Conservation (phyloP, 306 rosid genomes). For the Canavalia ensiformis region DNA sequence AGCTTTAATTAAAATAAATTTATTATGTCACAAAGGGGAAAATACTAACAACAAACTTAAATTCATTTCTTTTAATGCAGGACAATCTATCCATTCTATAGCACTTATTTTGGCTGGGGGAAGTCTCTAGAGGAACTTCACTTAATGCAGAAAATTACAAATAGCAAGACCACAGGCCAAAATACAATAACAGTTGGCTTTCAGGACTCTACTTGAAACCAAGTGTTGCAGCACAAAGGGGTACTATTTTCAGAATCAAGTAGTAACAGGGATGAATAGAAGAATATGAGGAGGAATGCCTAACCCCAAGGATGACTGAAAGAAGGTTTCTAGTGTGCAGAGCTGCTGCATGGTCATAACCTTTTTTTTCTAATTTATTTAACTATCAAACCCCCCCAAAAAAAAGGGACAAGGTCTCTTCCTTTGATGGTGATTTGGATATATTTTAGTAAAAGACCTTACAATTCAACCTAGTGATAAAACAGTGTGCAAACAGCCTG, state of each 20-base stretch:
- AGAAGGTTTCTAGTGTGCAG: neutral
- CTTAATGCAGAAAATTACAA: conserved; percentile 2
- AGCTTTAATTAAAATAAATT: conserved; percentile 30
- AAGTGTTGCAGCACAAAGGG: conserved; percentile 11
- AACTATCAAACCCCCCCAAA: neutral
- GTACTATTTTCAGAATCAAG: neutral
- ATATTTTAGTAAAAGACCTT: neutral
- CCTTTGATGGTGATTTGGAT: neutral
- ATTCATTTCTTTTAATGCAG: neutral
- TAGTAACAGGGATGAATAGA: conserved; percentile 5
- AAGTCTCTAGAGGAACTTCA: conserved; percentile 23
- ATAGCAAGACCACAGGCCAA: neutral
- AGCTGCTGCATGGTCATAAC: neutral
- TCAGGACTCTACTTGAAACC: neutral
- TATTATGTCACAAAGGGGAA: neutral
- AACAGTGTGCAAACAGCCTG: neutral
- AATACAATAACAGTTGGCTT: neutral
- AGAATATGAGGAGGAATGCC: neutral
- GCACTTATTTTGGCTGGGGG: conserved; percentile 33
- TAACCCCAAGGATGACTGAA: conserved; percentile 23
- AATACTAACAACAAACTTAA: neutral
- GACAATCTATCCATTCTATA: neutral
- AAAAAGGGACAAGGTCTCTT: neutral
- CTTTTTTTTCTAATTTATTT: neutral
- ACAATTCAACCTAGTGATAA: neutral